Base-by-base conservation (phyloP, 176 grass and related monocot genomes). In the Ananas comosus region DNA sequence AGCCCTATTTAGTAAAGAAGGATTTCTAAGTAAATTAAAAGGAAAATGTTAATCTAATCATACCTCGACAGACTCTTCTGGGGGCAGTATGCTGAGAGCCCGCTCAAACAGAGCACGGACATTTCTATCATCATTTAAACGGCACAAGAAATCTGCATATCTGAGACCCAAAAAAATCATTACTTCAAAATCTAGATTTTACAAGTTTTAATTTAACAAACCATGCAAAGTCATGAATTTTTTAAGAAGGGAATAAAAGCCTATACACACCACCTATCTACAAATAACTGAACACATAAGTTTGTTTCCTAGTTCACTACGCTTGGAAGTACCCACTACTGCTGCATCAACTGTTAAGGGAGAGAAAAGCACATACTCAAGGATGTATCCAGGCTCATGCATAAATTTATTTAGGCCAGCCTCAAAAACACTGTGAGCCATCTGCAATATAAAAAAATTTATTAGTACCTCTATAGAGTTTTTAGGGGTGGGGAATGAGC, bases 41-140 rank as follows among this genome's bases (percentile, higher is more conserved):
- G 42, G 6, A 4, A 42, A 33, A 66, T 13, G 2, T 47, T 22
- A 17, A 22, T 50, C 11, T 50, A 50, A 64, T 10, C n/a, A 78
- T 86, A 92, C 92, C 83, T 96, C 92, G 57, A 79, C 57, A 63
- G 92, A 96, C 70, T 96, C 51, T 64, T 96, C 92, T 33, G 83
- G 76, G 71, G 88, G 88, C 81, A 96, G 92, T 80, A 83, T 89
- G 80, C 92, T 96, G 65, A 96, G 72, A 70, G 88, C 92, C 56
- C 88, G 77, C 79, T 96, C 92, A 79, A 96, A 96, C 67, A 96
- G 85, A 75, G 88, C 92, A 82, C 92, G 88, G 8, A 92, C 88
- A 87, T 96, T 96, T 87, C 92, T 92, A 76, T 96, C 92, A 3
- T 96, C 92, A 76, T 96, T 96, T 85, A 96, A 89, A 57, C 81